Evolutionary conservation across 1,284 basidiomycete species (phyloP).

Genomic region (Moesziomyces globuligerus): DNA sequence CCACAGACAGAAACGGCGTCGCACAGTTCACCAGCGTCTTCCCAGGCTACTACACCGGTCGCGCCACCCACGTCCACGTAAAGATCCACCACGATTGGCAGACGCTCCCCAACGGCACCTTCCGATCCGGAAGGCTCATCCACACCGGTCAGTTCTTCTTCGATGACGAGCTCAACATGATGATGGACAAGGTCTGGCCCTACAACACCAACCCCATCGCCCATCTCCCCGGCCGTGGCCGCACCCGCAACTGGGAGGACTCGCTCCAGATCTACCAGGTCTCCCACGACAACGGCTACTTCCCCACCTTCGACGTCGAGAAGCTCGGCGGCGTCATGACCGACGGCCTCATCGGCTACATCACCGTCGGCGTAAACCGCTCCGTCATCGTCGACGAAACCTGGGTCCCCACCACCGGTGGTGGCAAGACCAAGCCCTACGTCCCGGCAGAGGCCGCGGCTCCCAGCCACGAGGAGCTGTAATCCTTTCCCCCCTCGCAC

Average conservation of each 20-base stretch:
- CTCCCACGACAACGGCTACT: constrained; percentile 67
- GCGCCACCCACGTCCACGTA: constrained; percentile 70
- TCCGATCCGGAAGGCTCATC: constrained; percentile 68
- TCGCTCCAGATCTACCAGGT: constrained; percentile 69
- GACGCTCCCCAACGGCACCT: constrained; percentile 68
- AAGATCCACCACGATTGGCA: constrained; percentile 69
- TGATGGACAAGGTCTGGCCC: constrained; percentile 68
- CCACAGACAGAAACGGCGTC: constrained; percentile 76
- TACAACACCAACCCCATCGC: constrained; percentile 69
- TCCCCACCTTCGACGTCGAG: constrained; percentile 69
- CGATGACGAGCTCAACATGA: constrained; percentile 73
- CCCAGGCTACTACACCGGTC: constrained; percentile 73
- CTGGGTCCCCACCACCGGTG: constrained; percentile 53
- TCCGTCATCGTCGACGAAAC: constrained; percentile 45
- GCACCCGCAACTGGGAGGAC: constrained; percentile 70
- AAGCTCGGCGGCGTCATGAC: constrained; percentile 68
- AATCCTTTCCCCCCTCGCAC: neutral
- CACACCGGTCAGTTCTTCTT: constrained; percentile 77
- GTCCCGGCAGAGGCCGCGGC: constrained; percentile 17
- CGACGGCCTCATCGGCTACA: constrained; percentile 69
- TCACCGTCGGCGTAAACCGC: constrained; percentile 68
- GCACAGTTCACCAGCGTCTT: constrained; percentile 76
- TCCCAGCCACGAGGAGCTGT: constrained; percentile 37
- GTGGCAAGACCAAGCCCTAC: constrained; percentile 42
- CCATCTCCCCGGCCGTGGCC: constrained; percentile 62